Evolutionary conservation across 2,329 filamentous ascomycete species (phyloP).

Genomic region (Grosmannia serpens): DNA sequence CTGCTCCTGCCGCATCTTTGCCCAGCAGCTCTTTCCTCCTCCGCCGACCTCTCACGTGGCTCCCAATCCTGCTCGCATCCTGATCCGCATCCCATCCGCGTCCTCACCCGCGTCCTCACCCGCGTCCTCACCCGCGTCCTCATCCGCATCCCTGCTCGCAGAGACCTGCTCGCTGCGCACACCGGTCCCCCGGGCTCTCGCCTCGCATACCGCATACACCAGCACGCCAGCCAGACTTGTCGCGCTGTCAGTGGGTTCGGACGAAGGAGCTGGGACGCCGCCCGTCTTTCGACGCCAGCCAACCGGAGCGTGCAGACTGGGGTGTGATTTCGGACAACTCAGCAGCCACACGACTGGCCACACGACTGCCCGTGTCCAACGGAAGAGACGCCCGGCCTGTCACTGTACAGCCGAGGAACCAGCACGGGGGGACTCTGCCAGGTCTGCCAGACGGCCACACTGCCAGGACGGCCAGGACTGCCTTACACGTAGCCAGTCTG

Average conservation of each 20-base stretch:
- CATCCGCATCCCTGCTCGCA: too few species aligned
- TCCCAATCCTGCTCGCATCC: too few species aligned
- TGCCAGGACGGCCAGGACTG: too few species aligned
- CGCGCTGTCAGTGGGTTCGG: neutral
- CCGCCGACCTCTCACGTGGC: neutral
- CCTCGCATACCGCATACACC: neutral
- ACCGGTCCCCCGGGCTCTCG: neutral
- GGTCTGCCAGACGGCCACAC: too few species aligned
- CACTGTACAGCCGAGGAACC: neutral
- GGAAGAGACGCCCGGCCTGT: neutral
- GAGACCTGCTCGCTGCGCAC: neutral
- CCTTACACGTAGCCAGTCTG: neutral
- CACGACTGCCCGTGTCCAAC: neutral
- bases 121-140: too few species aligned
- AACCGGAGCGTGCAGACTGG: neutral
- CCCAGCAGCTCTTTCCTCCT: too few species aligned
- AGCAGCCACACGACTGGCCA: constrained; percentile 1
- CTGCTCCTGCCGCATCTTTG: too few species aligned
- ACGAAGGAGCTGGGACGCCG: neutral
- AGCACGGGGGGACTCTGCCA: too few species aligned
- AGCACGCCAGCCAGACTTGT: neutral
- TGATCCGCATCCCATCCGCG: too few species aligned
- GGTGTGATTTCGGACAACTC: neutral
- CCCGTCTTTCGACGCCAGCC: neutral
- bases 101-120: too few species aligned